Percentiles rank a stretch among this genome's conserved stretches.
phyloP scores from a whole-genome alignment of 805 yeast species.

The Yamadazyma insecticola region DNA sequence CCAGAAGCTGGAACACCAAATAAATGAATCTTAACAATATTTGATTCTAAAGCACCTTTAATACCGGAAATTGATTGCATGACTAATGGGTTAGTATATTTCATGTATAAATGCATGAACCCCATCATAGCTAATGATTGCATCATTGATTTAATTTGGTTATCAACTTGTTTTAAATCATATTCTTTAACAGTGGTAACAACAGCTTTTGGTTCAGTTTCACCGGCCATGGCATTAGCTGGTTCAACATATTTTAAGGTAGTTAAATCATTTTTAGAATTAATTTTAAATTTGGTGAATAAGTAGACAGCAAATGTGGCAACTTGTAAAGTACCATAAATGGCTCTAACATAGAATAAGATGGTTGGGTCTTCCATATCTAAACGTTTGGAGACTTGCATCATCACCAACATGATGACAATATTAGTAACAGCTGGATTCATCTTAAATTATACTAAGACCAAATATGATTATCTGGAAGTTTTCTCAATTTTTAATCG shows the following conservation, averaged over 20 bases:
- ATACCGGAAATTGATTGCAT: slow-evolving; percentile 91
- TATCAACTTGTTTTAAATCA: slow-evolving; percentile 81
- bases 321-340: slow-evolving; percentile 63
- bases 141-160: slow-evolving; percentile 76
- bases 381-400: slow-evolving; percentile 87
- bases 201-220: slow-evolving; percentile 65
- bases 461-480: slow-evolving; percentile 7
- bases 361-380: slow-evolving; percentile 82
- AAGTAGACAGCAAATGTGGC: slow-evolving; percentile 64
- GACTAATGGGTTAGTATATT: slow-evolving; percentile 93
- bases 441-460: slow-evolving; percentile 43
- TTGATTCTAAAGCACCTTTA: slow-evolving; percentile 84
- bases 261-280: slow-evolving; percentile 80
- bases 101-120: slow-evolving; percentile 96
- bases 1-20: slow-evolving; percentile 81
- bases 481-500: no score
- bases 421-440: slow-evolving; percentile 86
- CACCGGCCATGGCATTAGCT: slow-evolving; percentile 74
- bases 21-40: slow-evolving; percentile 86
- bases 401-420: slow-evolving; percentile 89
- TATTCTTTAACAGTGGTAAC: slow-evolving; percentile 93
- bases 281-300: slow-evolving; percentile 55
- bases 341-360: slow-evolving; percentile 68
- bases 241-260: slow-evolving; percentile 89
- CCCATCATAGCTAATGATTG: slow-evolving; percentile 95